Evolutionary conservation across 352 stramenopile genomes (phyloP), one percentile per base, ranked within the genome.

Genomic region (Globisporangium polare): DNA sequence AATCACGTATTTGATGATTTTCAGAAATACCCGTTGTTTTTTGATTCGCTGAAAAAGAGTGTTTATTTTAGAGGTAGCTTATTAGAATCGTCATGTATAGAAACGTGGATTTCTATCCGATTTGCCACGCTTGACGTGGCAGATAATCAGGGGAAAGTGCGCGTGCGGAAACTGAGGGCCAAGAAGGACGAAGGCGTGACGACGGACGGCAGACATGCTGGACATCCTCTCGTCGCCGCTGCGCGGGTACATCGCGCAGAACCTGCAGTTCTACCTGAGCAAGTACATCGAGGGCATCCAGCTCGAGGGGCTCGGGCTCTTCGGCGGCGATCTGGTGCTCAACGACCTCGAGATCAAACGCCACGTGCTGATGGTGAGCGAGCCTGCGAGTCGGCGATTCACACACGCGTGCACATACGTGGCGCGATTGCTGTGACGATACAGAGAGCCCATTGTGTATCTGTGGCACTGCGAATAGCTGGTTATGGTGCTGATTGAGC

Each of bases 251-350:
- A 89, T 95, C 62, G 85, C 86, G 60, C 86, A 95, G 72, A 95
- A 75, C 39, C 74, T 95, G 57, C 86, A 95, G 72, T 94, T 91
- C 62, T 93, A 94, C 61, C 67, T 95, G 43, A 86, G 83, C 78
- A 95, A 94, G 68, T 95, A 95, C 78, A 90, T 95, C 53, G 83
- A 95, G 64, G 85, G 85, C 72, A 95, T 95, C 53, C 83, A 94
- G 54, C 73, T 95, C 52, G 86, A 95, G 65, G 82, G 86, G 6
- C 69, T 95, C 37, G 86, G 86, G 49, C 70, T 95, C 47, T 95
- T 95, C 53, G 86, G 86, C 20, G 84, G 82, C 49, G 86, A 95
- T 54, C 71, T 95, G 45, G 84, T 95, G 66, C 82, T 94, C 26
- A 95, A 95, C 59, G 83, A 95, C 68, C 75, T 95, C 35, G 83